Evolutionary conservation across 768 basidiomycete species (phyloP), one percentile per base, ranked within the genome.

Genomic region (Xerocomellus amylosporus): DNA sequence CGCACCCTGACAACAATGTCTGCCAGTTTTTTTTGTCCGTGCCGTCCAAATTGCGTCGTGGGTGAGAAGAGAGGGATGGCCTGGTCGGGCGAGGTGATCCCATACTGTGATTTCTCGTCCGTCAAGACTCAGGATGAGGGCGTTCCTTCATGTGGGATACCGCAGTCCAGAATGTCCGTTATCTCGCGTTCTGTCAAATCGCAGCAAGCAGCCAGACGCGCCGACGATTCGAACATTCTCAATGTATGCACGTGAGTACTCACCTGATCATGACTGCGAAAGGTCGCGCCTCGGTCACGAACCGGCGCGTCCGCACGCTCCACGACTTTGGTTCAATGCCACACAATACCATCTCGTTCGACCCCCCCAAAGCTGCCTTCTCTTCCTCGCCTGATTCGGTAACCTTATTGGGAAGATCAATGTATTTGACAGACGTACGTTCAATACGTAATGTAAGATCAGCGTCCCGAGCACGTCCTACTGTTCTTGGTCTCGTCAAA

Each of bases 371-470:
- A 88, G 88, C 10, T 85, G 93, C 4, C 79, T 99, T 17, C 70
- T 99, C 54, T 83, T 90, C 42, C 78, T 96, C 33, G 97, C 93
- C 2, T 96, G 97, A 7, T 99, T 98, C 71, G 96, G 97, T 26
- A 99, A 98, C 69, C 79, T 99, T 43, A 91, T 93, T 0, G 97
- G 97, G 19, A 92, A 93, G 70, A 85, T 95, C 56, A 91, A 97
- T 64, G 76, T 99, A 60, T 87, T 88, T 73, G 97, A 98, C 71
- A 85, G 95, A 19, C 88, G 91, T 49, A 84, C 86, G 19, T 79
- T 97, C 34, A 82, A 77, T 58, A 95, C 93, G 68, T 81, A 88
- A 50, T 84, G 85, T 40, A 75, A 72, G 36, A 90, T 93, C 63
- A 89, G 92, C 53, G 96, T 94, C 0, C 87, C 94, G 1, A 98